A percentile compares a stretch with the other conserved stretches of the same genome.
These are phyloP conservation scores for Omphalotus guepiniiformis DNA, from an alignment of 768 basidiomycete species.

Conservation along the genomic window DNA sequence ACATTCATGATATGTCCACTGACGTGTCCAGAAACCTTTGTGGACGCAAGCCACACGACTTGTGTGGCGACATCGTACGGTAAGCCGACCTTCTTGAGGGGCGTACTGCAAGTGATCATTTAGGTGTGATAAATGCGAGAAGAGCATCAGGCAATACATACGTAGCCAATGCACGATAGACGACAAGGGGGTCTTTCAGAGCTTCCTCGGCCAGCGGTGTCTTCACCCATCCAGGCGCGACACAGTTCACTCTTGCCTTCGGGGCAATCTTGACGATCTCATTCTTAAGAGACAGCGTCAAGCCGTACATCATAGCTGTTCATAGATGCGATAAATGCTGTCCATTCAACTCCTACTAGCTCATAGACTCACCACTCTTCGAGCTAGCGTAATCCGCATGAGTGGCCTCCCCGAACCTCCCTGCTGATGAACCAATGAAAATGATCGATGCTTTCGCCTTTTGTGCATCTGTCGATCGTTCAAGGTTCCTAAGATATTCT, in stretches of 20 bases:
- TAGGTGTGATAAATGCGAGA: too few species aligned
- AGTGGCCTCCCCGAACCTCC: conserved; percentile 67
- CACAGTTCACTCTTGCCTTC: conserved; percentile 61
- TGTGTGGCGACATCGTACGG: conserved; percentile 64
- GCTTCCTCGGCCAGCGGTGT: conserved; percentile 61
- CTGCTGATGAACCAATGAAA: conserved; percentile 67
- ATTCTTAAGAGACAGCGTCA: conserved; percentile 67
- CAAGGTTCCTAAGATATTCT: conserved; percentile 51
- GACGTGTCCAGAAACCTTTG: conserved; percentile 62
- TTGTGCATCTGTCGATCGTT: conserved; percentile 26
- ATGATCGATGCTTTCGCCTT: conserved; percentile 59
- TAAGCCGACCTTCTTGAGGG: conserved; percentile 63
- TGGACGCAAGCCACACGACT: conserved; percentile 57
- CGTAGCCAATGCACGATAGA: conserved; percentile 66
- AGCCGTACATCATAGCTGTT: conserved; percentile 60
- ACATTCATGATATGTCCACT: conserved; percentile 69
- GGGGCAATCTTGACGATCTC: conserved; percentile 78
- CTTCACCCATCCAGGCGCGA: conserved; percentile 66
- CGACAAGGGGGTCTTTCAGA: conserved; percentile 48
- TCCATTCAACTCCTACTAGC: neutral
- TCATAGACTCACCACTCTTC: conserved; percentile 53
- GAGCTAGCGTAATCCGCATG: conserved; percentile 64
- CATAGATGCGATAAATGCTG: neutral
- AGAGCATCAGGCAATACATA: conserved; percentile 27
- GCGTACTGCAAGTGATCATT: conserved; percentile 42